Evolutionary conservation across 2,329 filamentous ascomycete genomes (phyloP).

Genomic region (Colletotrichum lentis): DNA sequence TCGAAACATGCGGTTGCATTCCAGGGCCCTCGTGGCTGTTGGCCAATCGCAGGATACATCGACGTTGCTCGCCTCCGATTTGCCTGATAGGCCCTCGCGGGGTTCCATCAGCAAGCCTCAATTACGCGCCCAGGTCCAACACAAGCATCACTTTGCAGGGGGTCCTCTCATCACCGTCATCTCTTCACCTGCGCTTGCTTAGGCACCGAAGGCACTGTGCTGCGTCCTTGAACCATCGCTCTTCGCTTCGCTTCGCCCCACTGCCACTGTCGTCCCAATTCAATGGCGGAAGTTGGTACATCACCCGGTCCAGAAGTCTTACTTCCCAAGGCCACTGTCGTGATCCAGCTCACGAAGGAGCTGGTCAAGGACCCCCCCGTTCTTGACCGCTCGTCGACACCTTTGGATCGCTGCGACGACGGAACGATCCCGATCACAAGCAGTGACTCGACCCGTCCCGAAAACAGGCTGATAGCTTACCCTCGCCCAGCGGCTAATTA

Average conservation of each 20-base stretch:
- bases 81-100: constrained; percentile 55
- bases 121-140: constrained; percentile 59
- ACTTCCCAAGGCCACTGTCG: background rate
- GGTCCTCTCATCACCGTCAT: constrained; percentile 42
- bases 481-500: constrained; percentile 18
- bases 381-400: constrained; percentile 18
- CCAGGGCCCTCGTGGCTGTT: constrained; percentile 26
- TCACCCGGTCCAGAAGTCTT: constrained; percentile 21
- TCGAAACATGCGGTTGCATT: constrained; percentile 29
- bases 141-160: constrained; percentile 49
- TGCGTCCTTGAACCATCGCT: constrained; percentile 2
- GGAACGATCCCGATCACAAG: constrained; percentile 21
- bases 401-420: constrained; percentile 11
- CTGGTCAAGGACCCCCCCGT: constrained; percentile 5
- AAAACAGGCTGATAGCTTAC: constrained; percentile 14
- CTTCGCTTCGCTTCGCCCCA: constrained; percentile 50
- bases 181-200: constrained; percentile 32
- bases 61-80: constrained; percentile 54
- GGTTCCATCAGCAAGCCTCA: constrained; percentile 58
- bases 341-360: background rate
- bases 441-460: constrained; percentile 30
- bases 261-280: constrained; percentile 40
- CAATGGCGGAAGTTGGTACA: constrained; percentile 16
- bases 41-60: constrained; percentile 53
- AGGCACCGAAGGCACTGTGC: constrained; percentile 6